Percentiles rank a stretch among this genome's conserved stretches.
These are phyloP conservation scores for Fusarium globosum DNA, from an alignment of 2,329 filamentous ascomycete genomes.

Conservation along the genomic window DNA sequence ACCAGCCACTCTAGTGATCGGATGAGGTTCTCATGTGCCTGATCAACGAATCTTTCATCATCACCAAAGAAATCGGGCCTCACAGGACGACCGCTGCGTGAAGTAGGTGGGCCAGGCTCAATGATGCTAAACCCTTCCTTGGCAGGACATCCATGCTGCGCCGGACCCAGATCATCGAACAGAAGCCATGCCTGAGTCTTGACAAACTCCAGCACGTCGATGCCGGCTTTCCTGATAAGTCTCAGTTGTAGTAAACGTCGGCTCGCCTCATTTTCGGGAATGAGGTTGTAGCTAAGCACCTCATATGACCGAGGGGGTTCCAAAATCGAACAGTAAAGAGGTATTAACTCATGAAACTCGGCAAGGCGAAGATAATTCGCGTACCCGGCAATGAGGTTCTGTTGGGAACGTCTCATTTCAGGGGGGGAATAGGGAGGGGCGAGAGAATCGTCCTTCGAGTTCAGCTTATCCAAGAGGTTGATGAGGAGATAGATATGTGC, in stretches of 20 bases:
- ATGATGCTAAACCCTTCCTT: constrained; percentile 64
- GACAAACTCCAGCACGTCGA: constrained; percentile 80
- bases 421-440: constrained; percentile 20
- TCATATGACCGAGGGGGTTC: constrained; percentile 72
- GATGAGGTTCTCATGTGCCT: constrained; percentile 77
- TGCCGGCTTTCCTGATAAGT: constrained; percentile 78
- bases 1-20: constrained; percentile 87
- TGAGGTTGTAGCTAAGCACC: constrained; percentile 80
- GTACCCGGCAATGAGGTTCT: constrained; percentile 85
- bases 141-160: constrained; percentile 50
- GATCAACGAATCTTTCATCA: constrained; percentile 62
- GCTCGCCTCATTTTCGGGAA: constrained; percentile 73
- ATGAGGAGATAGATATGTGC: constrained; percentile 74
- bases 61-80: constrained; percentile 77
- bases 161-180: constrained; percentile 58
- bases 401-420: constrained; percentile 61
- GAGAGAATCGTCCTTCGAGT: constrained; percentile 30
- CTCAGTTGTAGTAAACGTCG: constrained; percentile 76
- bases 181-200: constrained; percentile 70
- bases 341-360: constrained; percentile 81
- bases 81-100: constrained; percentile 68
- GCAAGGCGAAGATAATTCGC: constrained; percentile 80
- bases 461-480: constrained; percentile 73
- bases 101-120: constrained; percentile 49
- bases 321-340: constrained; percentile 87